phyloP scores from a whole-genome alignment of 257 asterid species.

The Solanum rostratum region DNA sequence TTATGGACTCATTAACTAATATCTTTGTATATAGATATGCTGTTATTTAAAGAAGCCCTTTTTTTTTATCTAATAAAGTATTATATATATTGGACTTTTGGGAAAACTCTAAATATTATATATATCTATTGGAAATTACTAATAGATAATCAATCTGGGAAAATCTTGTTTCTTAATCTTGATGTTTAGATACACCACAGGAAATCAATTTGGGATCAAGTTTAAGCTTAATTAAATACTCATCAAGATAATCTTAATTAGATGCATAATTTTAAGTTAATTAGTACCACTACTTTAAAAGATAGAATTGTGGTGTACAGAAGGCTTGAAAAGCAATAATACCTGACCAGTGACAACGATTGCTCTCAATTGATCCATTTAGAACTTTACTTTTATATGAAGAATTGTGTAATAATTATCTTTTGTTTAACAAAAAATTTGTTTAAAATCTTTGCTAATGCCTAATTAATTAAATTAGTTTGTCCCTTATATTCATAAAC shows the following conservation, averaged over 20 bases:
- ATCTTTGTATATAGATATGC: too few species aligned
- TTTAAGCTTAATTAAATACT: not conserved
- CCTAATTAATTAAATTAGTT: not conserved
- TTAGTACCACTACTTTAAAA: not conserved
- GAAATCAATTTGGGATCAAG: not conserved
- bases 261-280: not conserved
- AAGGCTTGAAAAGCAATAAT: not conserved
- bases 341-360: not conserved
- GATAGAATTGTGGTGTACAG: not conserved
- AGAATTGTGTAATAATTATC: not conserved
- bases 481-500: not conserved
- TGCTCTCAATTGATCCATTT: not conserved
- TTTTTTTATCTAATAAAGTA: too few species aligned
- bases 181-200: not conserved
- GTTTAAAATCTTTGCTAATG: not conserved
- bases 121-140: too few species aligned
- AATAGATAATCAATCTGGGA: too few species aligned
- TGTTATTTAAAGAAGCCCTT: too few species aligned
- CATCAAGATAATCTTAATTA: not conserved
- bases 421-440: not conserved
- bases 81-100: too few species aligned
- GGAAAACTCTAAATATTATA: too few species aligned
- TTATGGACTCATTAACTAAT: too few species aligned
- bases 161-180: too few species aligned
- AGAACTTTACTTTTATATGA: not conserved